Conservation (phyloP, 1,139 yeast species). For the Suhomyces taliae region DNA sequence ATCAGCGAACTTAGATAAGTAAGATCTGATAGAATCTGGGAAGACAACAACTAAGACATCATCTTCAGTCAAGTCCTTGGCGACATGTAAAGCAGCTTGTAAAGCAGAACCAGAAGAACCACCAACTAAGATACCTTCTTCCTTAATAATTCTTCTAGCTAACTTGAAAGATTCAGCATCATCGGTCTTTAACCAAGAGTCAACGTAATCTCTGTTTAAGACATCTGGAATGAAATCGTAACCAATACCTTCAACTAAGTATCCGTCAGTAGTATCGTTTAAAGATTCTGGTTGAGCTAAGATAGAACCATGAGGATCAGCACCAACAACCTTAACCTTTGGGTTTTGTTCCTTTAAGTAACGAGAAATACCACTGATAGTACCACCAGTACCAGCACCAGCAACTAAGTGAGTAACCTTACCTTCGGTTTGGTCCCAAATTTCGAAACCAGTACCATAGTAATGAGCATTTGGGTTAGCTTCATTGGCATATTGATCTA, state of each 20-base stretch:
- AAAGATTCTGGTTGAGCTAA: constrained; percentile 79
- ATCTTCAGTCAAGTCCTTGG: constrained; percentile 67
- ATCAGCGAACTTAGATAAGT: constrained; percentile 84
- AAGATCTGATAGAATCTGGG: constrained; percentile 88
- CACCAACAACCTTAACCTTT: constrained; percentile 65
- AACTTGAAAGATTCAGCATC: constrained; percentile 78
- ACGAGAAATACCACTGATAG: constrained; percentile 74
- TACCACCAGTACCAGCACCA: constrained; percentile 92
- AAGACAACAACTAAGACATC: constrained; percentile 79
- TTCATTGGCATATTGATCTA: constrained; percentile 79
- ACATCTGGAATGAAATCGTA: constrained; percentile 88
- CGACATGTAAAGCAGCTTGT: constrained; percentile 75
- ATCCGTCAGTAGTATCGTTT: constrained; percentile 58
- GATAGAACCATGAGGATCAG: constrained; percentile 87
- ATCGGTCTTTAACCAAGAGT: constrained; percentile 84
- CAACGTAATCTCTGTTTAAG: constrained; percentile 64
- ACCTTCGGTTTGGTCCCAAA: constrained; percentile 79
- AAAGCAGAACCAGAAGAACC: constrained; percentile 87
- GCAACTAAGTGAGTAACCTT: constrained; percentile 76
- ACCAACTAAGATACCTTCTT: constrained; percentile 86
- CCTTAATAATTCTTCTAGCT: constrained; percentile 80
- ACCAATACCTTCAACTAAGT: constrained; percentile 90
- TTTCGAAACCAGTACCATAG: constrained; percentile 82
- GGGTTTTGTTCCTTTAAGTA: constrained; percentile 75
- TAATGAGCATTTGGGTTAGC: constrained; percentile 87